Base-by-base conservation (phyloP, 2,329 filamentous ascomycete species). In the Rutstroemia sydowiana region DNA sequence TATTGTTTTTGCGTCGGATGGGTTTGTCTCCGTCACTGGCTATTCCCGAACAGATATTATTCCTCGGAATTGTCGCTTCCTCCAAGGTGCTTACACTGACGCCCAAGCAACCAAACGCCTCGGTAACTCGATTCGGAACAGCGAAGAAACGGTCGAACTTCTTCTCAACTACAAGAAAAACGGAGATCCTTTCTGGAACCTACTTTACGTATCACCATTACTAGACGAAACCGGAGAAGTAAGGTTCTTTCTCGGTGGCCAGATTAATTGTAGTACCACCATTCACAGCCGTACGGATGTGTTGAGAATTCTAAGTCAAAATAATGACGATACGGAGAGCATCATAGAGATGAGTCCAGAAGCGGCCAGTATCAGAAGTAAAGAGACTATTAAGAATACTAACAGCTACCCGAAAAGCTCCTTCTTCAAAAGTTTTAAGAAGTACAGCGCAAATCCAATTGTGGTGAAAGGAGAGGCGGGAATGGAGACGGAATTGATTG, bases 221-320 rank as follows among this genome's bases (percentile, higher is more conserved):
- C 68, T 71, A 21, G 73, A 79, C 52, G 62, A 65, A 0, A 58
- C 68, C 0, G 78, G 78, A 3, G 71, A 71, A 7, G 63, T 76
- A 1, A 69, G 68, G 0, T 80, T 75, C 63, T 79, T 75, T 58
- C 69, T 84, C 14, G 78, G 76, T 0, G 78, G 73, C 0, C 76
- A 82, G 55, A 72, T 82, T 47, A 76, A 83, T 55, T 74, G 79
- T 13, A 79, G 77, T 0, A 75, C 76, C 2, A 74, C 73, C 0
- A 70, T 81, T 31, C 72, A 74, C 51, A 73, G 68, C 45, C 69
- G 70, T 30, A 70, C 71, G 4, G 78, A 81, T 53, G 69, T 81
- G 6, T 55, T 82, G 41, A 70, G 69, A 5, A 66, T 79, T 5
- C 60, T 82, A 13, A 73, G 70, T 16, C 52, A 64, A 8, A 64